Percentiles rank a stretch among this genome's conserved stretches.
Evolutionary conservation across 352 stramenopile species (phyloP).

Genomic region (Pythium inflatum): DNA sequence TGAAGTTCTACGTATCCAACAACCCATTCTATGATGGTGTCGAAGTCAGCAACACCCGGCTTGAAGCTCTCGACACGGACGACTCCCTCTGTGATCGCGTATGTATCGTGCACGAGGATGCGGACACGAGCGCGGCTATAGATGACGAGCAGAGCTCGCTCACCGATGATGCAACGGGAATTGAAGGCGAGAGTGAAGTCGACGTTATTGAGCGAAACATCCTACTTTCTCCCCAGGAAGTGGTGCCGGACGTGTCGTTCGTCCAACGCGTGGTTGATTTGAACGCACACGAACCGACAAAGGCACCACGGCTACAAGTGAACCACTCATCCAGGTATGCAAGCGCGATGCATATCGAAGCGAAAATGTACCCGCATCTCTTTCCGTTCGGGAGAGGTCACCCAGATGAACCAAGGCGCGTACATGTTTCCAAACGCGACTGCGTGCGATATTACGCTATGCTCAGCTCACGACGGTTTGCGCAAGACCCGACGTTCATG

Average conservation of each 20-base stretch:
- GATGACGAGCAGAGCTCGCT: constrained; percentile 12
- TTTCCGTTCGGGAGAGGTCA: constrained; percentile 30
- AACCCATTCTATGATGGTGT: constrained; percentile 11
- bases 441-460: constrained; percentile 22
- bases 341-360: not conserved
- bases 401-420: constrained; percentile 6
- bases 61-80: not conserved
- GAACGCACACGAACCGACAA: not conserved
- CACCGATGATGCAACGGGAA: not conserved
- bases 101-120: not conserved
- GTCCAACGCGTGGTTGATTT: constrained; percentile 21
- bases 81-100: not conserved
- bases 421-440: constrained; percentile 16
- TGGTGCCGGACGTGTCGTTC: not conserved
- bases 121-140: not conserved
- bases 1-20: constrained; percentile 12
- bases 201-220: constrained; percentile 24
- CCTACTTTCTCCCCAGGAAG: not conserved
- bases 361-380: constrained; percentile 23
- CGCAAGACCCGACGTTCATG: constrained; percentile 25
- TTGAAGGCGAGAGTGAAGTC: no score
- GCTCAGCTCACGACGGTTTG: constrained; percentile 26
- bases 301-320: constrained; percentile 2
- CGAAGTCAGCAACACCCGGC: not conserved
- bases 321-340: constrained; percentile 22